Evolutionary conservation across 31 red algal species (phyloP).

Genomic region (Odonthalia washingtoniensis): DNA sequence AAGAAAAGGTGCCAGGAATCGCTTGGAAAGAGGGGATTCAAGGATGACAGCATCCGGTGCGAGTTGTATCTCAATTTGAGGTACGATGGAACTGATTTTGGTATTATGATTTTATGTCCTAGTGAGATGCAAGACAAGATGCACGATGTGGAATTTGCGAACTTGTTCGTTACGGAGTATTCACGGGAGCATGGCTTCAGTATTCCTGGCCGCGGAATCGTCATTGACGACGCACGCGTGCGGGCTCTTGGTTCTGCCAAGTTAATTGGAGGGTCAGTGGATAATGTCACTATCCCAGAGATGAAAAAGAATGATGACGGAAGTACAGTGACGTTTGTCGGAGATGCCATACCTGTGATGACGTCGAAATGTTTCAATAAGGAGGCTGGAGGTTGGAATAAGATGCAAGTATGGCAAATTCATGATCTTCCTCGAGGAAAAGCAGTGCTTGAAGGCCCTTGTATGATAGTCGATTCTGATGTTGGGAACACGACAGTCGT

Average conservation of each 20-base stretch:
- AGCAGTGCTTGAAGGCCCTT: slow-evolving; percentile 73
- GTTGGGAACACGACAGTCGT: slow-evolving; percentile 90
- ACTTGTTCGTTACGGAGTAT: slow-evolving; percentile 74
- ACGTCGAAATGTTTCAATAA: slow-evolving; percentile 46
- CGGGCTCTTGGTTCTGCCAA: slow-evolving; percentile 49
- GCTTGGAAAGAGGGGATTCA: slow-evolving; percentile 50
- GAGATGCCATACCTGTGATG: slow-evolving; percentile 26
- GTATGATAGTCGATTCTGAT: slow-evolving; percentile 81
- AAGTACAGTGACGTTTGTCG: not conserved
- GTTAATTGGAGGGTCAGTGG: not conserved
- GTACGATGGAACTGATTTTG: slow-evolving; percentile 95
- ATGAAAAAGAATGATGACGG: not conserved
- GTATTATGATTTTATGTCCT: slow-evolving; percentile 84
- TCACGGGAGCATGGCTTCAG: slow-evolving; percentile 88
- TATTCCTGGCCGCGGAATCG: slow-evolving; percentile 65
- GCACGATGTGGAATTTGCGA: slow-evolving; percentile 47
- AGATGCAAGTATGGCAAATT: slow-evolving; percentile 52
- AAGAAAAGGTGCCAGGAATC: not conserved
- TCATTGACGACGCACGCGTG: slow-evolving; percentile 91
- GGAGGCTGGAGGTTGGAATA: slow-evolving; percentile 54
- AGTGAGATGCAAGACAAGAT: slow-evolving; percentile 36
- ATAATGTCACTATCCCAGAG: slow-evolving; percentile 10
- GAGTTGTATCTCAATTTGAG: slow-evolving; percentile 87
- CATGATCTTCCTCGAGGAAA: slow-evolving; percentile 52
- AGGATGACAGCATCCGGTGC: slow-evolving; percentile 37